A percentile compares a stretch with the other conserved stretches of the same genome.
Conservation (phyloP, 306 rosid genomes). For the Canavalia gladiata region DNA sequence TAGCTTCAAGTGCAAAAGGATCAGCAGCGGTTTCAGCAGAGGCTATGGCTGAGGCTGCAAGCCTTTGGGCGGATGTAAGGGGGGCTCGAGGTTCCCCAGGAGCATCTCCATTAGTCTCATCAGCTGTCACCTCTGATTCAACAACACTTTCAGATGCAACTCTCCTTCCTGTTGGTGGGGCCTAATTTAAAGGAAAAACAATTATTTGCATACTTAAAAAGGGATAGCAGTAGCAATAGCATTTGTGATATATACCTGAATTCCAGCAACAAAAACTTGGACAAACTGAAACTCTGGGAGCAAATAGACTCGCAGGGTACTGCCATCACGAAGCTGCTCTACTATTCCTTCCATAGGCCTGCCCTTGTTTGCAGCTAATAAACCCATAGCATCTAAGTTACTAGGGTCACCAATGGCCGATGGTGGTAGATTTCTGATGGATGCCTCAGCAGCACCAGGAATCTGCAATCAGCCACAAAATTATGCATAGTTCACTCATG, state of each 20-base stretch:
- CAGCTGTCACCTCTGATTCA: constrained; percentile 64
- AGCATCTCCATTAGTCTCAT: constrained; percentile 67
- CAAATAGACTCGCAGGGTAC: constrained; percentile 83
- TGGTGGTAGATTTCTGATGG: constrained; percentile 84
- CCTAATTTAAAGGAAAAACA: constrained; percentile 51
- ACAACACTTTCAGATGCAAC: constrained; percentile 57
- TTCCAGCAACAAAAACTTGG: constrained; percentile 92
- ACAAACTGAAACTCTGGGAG: constrained; percentile 97
- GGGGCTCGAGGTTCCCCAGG: constrained; percentile 70
- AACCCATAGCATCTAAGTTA: constrained; percentile 84
- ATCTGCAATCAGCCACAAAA: constrained; percentile 62
- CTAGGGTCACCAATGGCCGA: constrained; percentile 88
- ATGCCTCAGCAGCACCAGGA: constrained; percentile 84
- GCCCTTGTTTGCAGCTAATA: constrained; percentile 85
- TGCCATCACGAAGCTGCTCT: constrained; percentile 97
- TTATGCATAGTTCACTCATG: constrained; percentile 3
- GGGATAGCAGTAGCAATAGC: constrained; percentile 21
- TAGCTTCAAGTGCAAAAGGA: constrained; percentile 84
- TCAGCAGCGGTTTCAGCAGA: constrained; percentile 66
- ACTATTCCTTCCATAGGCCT: constrained; percentile 84
- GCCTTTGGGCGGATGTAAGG: constrained; percentile 87
- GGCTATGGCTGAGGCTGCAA: constrained; percentile 62
- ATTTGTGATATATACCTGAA: constrained; percentile 64
- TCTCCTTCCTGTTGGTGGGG: constrained; percentile 93
- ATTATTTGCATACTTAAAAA: background rate